phyloP scores from a whole-genome alignment of 306 rosid genomes.

The Malus domestica region ASM211411v1 NC_041795.1:27073501-27074000 shows the following conservation, averaged over 20 bases:
- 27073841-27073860: neutral
- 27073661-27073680: neutral
- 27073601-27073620: neutral
- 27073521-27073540: neutral
- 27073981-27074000: conserved; percentile 96
- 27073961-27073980: conserved; percentile 96
- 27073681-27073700: neutral
- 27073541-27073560: neutral
- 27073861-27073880: neutral
- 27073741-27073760: neutral
- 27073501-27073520: neutral
- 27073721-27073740: neutral
- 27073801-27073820: neutral
- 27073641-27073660: neutral
- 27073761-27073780: neutral
- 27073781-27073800: neutral
- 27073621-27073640: neutral
- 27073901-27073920: conserved; percentile 96
- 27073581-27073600: neutral
- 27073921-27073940: conserved; percentile 96
- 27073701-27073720: neutral
- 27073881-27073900: conserved; percentile 72
- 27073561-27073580: neutral
- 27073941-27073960: conserved; percentile 98
- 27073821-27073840: neutral